Conservation (phyloP, 2,329 filamentous ascomycete genomes). For the Colletotrichum coccodes region DNA sequence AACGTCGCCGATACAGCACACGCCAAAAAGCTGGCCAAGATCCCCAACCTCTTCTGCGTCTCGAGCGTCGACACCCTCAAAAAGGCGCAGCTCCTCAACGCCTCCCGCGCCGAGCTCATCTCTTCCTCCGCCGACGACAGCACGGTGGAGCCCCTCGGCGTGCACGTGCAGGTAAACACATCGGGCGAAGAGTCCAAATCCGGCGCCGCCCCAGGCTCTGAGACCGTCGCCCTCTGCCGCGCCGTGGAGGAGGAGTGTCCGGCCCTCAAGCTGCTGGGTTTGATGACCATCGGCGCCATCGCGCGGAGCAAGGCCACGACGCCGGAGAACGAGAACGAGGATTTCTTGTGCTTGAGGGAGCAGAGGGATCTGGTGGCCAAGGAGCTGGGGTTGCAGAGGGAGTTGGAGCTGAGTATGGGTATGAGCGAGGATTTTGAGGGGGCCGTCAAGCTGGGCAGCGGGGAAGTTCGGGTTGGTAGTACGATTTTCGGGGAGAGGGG, state of each 20-base stretch:
- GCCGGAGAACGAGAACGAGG: conserved; percentile 86
- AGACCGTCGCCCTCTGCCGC: conserved; percentile 72
- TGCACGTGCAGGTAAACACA: conserved; percentile 97
- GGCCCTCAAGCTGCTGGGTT: conserved; percentile 77
- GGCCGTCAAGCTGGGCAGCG: conserved; percentile 84
- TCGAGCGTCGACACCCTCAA: conserved; percentile 89
- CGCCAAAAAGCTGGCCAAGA: conserved; percentile 85
- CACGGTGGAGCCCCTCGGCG: conserved; percentile 62
- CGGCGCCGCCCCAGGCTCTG: conserved; percentile 75
- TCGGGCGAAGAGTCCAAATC: conserved; percentile 89
- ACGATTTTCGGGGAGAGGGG: conserved; percentile 92
- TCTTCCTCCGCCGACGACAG: conserved; percentile 46
- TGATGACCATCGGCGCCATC: conserved; percentile 99
- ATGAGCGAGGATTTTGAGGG: conserved; percentile 98
- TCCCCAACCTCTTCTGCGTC: conserved; percentile 91
- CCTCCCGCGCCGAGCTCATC: conserved; percentile 72
- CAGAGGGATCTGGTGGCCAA: conserved; percentile 76
- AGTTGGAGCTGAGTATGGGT: conserved; percentile 93
- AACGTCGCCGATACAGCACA: conserved; percentile 70
- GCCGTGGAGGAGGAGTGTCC: conserved; percentile 78
- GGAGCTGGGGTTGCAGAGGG: conserved; percentile 57
- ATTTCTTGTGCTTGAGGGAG: conserved; percentile 77
- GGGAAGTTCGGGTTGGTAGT: conserved; percentile 91
- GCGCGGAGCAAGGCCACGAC: conserved; percentile 81
- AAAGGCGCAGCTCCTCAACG: conserved; percentile 86